These are phyloP conservation scores for Psilocybe sp. DNA, from an alignment of 768 basidiomycete genomes.

Conservation along the genomic window DNA sequence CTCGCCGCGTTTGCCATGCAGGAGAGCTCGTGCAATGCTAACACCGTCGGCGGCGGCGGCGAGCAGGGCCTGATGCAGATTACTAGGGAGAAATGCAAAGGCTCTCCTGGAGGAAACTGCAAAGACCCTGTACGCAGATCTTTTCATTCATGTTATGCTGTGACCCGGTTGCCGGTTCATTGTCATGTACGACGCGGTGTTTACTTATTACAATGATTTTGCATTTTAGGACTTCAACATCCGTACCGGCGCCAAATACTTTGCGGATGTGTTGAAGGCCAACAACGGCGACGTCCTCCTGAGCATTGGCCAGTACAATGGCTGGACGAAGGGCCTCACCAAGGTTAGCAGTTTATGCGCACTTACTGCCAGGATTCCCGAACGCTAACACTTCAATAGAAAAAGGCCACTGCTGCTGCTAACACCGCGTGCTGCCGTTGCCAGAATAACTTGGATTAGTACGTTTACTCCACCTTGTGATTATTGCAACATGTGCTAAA, in stretches of 20 bases:
- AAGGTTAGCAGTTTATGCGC: constrained; percentile 31
- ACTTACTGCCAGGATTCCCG: neutral
- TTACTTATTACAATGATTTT: neutral
- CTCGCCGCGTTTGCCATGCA: constrained; percentile 89
- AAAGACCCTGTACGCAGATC: constrained; percentile 35
- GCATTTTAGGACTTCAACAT: constrained; percentile 66
- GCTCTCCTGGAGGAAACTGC: constrained; percentile 48
- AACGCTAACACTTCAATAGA: constrained; percentile 27
- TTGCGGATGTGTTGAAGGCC: constrained; percentile 44
- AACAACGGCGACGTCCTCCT: constrained; percentile 53
- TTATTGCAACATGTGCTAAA: constrained; percentile 1
- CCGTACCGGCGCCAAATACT: constrained; percentile 58
- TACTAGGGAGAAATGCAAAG: constrained; percentile 71
- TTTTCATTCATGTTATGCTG: too few relatives aligned
- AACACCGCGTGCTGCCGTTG: constrained; percentile 56
- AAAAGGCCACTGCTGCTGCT: constrained; percentile 55
- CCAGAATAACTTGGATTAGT: constrained; percentile 90
- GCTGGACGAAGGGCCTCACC: constrained; percentile 62
- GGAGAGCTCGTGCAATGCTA: constrained; percentile 69
- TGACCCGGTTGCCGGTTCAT: too few relatives aligned
- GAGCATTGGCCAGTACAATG: constrained; percentile 75
- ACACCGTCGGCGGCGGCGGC: constrained; percentile 67
- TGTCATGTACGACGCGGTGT: too few relatives aligned
- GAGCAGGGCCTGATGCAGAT: constrained; percentile 91
- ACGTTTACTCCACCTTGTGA: constrained; percentile 23